phyloP scores from a whole-genome alignment of 176 grass and related monocot genomes.

The Cocos nucifera region DNA sequence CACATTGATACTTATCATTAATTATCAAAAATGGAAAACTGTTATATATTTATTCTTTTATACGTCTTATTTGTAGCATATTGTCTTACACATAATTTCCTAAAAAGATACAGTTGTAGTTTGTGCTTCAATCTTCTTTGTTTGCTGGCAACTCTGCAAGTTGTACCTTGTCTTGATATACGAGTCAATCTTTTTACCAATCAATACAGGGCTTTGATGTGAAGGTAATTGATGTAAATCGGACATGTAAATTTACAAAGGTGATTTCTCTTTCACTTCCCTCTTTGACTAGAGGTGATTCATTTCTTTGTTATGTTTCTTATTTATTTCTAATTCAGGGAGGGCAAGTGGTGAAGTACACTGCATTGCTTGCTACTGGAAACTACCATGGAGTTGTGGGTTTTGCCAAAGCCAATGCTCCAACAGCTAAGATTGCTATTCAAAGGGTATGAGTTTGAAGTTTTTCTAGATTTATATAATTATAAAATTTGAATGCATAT shows the following conservation, averaged over 20 bases:
- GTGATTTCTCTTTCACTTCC: slow-evolving; percentile 25
- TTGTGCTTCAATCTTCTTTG: no score
- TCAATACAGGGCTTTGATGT: slow-evolving; percentile 77
- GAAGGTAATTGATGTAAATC: slow-evolving; percentile 86
- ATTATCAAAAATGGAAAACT: no score
- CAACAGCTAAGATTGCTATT: slow-evolving; percentile 84
- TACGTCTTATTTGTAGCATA: no score
- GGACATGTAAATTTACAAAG: slow-evolving; percentile 96
- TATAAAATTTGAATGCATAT: no score
- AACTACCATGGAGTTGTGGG: slow-evolving; percentile 94
- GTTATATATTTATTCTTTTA: no score
- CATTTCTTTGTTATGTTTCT: slow-evolving; percentile 16
- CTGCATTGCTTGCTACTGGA: slow-evolving; percentile 73
- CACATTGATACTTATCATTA: no score
- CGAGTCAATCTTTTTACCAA: background rate
- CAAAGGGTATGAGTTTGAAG: slow-evolving; percentile 48
- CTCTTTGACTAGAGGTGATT: slow-evolving; percentile 1
- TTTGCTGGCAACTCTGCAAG: background rate
- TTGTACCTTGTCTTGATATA: background rate
- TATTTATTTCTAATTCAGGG: slow-evolving; percentile 37
- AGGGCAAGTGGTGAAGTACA: slow-evolving; percentile 80
- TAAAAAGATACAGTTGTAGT: no score
- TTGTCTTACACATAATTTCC: no score
- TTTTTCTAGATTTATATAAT: no score
- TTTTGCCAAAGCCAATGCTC: slow-evolving; percentile 80